A percentile compares a stretch with the other conserved stretches of the same genome.
These are phyloP conservation scores for Cercospora zeae-maydis DNA, from an alignment of 2,329 filamentous ascomycete species.

Conservation along the genomic window DNA sequence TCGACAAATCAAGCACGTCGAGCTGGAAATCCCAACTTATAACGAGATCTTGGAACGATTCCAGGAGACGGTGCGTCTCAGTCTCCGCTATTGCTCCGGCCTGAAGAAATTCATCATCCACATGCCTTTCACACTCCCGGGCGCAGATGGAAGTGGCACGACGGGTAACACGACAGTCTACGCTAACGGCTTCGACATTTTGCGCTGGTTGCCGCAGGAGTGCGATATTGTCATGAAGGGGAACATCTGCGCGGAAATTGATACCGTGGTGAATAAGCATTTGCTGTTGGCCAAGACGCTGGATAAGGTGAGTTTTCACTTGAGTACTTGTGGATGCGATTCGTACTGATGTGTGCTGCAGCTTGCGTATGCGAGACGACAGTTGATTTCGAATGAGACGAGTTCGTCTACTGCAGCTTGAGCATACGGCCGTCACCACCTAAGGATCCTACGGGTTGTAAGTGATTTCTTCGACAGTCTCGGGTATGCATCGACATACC, in stretches of 20 bases:
- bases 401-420: slow-evolving; percentile 11
- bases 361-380: slow-evolving; percentile 36
- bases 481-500: too few relatives aligned
- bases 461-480: too few relatives aligned
- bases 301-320: slow-evolving; percentile 39
- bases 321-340: background rate
- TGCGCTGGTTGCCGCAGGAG: slow-evolving; percentile 45
- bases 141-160: slow-evolving; percentile 32
- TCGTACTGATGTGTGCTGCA: slow-evolving; percentile 22
- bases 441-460: too few relatives aligned
- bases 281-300: slow-evolving; percentile 40
- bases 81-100: slow-evolving; percentile 46
- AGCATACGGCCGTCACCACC: background rate
- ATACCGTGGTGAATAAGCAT: slow-evolving; percentile 43
- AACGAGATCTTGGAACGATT: slow-evolving; percentile 48
- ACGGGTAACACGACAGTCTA: slow-evolving; percentile 43
- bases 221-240: slow-evolving; percentile 43
- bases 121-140: slow-evolving; percentile 36
- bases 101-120: slow-evolving; percentile 43
- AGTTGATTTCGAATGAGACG: slow-evolving; percentile 35
- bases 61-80: slow-evolving; percentile 45
- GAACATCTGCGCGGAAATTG: slow-evolving; percentile 40
- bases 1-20: slow-evolving; percentile 43
- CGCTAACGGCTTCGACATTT: slow-evolving; percentile 47
- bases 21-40: slow-evolving; percentile 45